Percentiles rank a stretch among this genome's conserved stretches.
Evolutionary conservation across 768 basidiomycete species (phyloP).

Genomic region (Tulasnella sp.): DNA sequence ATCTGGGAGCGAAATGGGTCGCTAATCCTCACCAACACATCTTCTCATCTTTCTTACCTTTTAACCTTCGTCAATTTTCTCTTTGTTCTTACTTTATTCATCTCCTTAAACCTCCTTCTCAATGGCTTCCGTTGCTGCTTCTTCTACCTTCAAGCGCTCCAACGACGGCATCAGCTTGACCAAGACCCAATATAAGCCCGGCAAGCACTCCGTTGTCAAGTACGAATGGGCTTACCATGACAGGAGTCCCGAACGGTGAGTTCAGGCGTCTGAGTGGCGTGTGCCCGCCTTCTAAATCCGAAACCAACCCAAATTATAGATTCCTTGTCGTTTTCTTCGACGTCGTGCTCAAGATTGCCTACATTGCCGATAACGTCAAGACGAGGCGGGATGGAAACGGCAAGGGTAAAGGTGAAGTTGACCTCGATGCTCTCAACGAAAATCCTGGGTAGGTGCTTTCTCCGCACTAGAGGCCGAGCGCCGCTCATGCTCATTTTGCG

Average conservation of each 20-base stretch:
- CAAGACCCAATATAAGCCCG: not conserved
- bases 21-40: not conserved
- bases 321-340: not conserved
- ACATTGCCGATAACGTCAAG: not conserved
- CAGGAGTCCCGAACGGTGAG: not conserved
- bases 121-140: not conserved
- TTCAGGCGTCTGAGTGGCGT: not conserved
- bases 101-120: not conserved
- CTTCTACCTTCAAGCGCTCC: not conserved
- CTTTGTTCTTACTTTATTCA: conserved; percentile 23
- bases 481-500: not conserved
- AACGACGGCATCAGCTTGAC: conserved; percentile 1
- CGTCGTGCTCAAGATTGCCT: not conserved
- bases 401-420: not conserved
- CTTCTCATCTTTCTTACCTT: not conserved
- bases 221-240: not conserved
- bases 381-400: not conserved
- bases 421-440: not conserved
- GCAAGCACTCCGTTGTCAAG: conserved; percentile 1
- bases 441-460: not conserved
- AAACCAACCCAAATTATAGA: not conserved
- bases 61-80: no score
- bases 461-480: no score
- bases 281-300: no score
- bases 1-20: not conserved